Percentiles rank a stretch among this genome's conserved stretches.
These are phyloP conservation scores for Cyberlindnera lachancei DNA, from an alignment of 805 yeast species.

Conservation along the genomic window DNA sequence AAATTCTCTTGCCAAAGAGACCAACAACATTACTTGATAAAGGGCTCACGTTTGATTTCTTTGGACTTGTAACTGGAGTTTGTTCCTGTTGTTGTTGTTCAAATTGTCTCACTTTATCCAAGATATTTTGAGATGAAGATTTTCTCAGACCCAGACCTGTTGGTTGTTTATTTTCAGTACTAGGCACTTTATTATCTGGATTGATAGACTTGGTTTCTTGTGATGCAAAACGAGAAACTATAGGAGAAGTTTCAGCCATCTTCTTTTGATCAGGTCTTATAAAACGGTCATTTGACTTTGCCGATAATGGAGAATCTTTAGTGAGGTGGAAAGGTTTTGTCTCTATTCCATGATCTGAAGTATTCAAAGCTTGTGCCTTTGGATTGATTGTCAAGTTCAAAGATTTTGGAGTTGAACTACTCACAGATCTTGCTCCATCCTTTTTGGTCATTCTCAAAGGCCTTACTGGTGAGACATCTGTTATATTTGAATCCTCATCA, in stretches of 20 bases:
- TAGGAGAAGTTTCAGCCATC: conserved; percentile 5
- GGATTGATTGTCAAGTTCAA: conserved; percentile 16
- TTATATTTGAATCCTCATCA: conserved; percentile 1
- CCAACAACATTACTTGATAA: conserved; percentile 15
- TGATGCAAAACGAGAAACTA: conserved; percentile 12
- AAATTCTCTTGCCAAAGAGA: conserved; percentile 15
- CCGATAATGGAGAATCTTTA: conserved; percentile 1
- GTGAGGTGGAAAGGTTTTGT: conserved; percentile 2
- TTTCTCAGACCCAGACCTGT: conserved; percentile 16
- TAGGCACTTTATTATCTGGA: background rate
- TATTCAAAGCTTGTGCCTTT: conserved; percentile 8
- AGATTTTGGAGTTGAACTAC: conserved; percentile 13
- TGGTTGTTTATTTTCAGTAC: too few species aligned
- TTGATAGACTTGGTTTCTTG: conserved; percentile 3
- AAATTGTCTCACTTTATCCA: conserved; percentile 25
- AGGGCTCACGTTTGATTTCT: conserved; percentile 15
- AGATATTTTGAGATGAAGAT: conserved; percentile 22
- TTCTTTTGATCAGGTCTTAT: background rate
- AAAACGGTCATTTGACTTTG: background rate
- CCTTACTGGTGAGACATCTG: conserved; percentile 42
- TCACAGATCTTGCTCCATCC: conserved; percentile 22
- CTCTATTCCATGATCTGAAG: conserved; percentile 1
- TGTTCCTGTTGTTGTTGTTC: conserved; percentile 20
- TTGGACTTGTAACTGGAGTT: conserved; percentile 7
- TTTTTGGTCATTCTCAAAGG: conserved; percentile 65